Percentiles rank a stretch among this genome's conserved stretches.
These are phyloP conservation scores for Biancaea sappan DNA, from an alignment of 306 rosid species.

Conservation along the genomic window DNA sequence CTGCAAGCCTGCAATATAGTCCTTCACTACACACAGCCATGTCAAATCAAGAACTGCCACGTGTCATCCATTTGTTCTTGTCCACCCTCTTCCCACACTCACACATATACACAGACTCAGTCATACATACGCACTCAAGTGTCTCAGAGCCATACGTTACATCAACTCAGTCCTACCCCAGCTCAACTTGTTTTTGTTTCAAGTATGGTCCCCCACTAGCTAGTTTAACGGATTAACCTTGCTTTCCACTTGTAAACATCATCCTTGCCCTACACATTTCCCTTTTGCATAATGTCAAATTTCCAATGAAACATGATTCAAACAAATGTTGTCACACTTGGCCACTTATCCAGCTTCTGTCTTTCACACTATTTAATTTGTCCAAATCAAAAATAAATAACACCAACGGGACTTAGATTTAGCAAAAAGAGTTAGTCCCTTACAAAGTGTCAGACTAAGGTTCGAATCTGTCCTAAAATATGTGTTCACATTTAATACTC, in stretches of 20 bases:
- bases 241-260: neutral
- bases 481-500: too few species aligned
- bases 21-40: neutral
- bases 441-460: too few species aligned
- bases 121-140: neutral
- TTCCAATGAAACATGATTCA: conserved; percentile 2
- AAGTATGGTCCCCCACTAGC: neutral
- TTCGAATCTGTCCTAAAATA: too few species aligned
- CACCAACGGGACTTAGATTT: too few species aligned
- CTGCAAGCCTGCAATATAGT: conserved; percentile 36
- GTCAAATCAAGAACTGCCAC: conserved; percentile 43
- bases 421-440: too few species aligned
- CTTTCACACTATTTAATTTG: neutral
- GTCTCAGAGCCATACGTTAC: conserved; percentile 48
- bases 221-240: conserved; percentile 46
- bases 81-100: conserved; percentile 14
- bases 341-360: neutral
- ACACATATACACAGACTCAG: neutral
- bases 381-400: conserved; percentile 8
- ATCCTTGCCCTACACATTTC: conserved; percentile 20
- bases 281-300: conserved; percentile 12
- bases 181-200: conserved; percentile 39
- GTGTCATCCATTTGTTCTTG: conserved; percentile 29
- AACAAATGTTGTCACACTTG: conserved; percentile 6
- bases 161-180: conserved; percentile 50